Percentiles rank a stretch among this genome's conserved stretches.
Conservation (phyloP, 2,329 filamentous ascomycete genomes). For the Penicillium sp. region DNA sequence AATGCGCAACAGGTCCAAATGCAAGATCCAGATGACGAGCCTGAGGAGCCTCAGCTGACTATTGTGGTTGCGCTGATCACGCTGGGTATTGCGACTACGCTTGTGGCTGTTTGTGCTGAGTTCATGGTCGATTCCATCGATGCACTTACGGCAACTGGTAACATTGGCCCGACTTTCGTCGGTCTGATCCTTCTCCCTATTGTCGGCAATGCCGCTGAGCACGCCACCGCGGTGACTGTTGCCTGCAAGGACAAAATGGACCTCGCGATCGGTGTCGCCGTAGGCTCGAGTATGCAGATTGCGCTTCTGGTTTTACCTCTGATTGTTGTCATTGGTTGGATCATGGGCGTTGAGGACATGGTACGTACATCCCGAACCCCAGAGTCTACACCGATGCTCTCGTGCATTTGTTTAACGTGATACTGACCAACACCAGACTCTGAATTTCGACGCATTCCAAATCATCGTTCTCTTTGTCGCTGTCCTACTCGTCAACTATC, state of each 20-base stretch:
- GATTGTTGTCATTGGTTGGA: slow-evolving; percentile 61
- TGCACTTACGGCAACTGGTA: slow-evolving; percentile 48
- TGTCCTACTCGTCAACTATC: slow-evolving; percentile 40
- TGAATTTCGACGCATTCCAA: slow-evolving; percentile 87
- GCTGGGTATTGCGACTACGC: slow-evolving; percentile 68
- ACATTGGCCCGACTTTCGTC: slow-evolving; percentile 59
- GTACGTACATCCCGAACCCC: slow-evolving; percentile 17
- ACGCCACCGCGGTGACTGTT: slow-evolving; percentile 62
- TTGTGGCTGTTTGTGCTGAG: slow-evolving; percentile 75
- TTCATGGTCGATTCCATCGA: slow-evolving; percentile 63
- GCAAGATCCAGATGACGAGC: slow-evolving; percentile 65
- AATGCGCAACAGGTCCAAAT: slow-evolving; percentile 47
- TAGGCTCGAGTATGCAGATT: slow-evolving; percentile 66
- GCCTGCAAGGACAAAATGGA: slow-evolving; percentile 68
- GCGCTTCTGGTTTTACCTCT: slow-evolving; percentile 61
- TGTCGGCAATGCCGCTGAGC: slow-evolving; percentile 65
- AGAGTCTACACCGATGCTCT: background rate
- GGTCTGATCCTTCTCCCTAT: slow-evolving; percentile 64
- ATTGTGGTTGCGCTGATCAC: slow-evolving; percentile 70
- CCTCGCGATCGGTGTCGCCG: slow-evolving; percentile 63
- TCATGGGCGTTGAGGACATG: slow-evolving; percentile 60
- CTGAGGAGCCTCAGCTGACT: slow-evolving; percentile 71
- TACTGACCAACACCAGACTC: slow-evolving; percentile 43
- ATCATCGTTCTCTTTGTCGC: slow-evolving; percentile 63
- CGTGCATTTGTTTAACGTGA: background rate